Conservation (phyloP, 2,329 filamentous ascomycete species). For the Epichloe brachyelytri region DNA sequence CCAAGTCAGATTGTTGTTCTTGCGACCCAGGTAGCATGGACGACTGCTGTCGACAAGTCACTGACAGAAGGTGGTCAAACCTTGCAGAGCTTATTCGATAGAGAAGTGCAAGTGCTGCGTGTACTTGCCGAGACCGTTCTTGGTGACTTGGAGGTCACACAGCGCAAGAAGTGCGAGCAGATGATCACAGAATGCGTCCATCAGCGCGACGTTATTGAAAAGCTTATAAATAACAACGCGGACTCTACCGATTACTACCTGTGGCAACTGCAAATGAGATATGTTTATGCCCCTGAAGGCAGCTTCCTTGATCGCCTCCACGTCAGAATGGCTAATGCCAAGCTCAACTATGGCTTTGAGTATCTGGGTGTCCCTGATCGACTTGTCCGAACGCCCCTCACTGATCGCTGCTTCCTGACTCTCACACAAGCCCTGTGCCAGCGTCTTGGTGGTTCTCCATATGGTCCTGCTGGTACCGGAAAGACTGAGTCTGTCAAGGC, state of each 20-base stretch:
- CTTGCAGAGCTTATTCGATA: slow-evolving; percentile 60
- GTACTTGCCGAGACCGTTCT: slow-evolving; percentile 81
- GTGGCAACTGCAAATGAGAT: slow-evolving; percentile 96
- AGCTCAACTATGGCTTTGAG: slow-evolving; percentile 92
- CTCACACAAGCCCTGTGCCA: slow-evolving; percentile 93
- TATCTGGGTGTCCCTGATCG: slow-evolving; percentile 94
- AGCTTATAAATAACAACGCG: slow-evolving; percentile 65
- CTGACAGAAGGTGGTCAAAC: slow-evolving; percentile 58
- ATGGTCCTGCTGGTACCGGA: slow-evolving; percentile 92
- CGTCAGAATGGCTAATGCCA: slow-evolving; percentile 94
- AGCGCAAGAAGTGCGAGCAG: slow-evolving; percentile 94
- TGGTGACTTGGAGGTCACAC: slow-evolving; percentile 73
- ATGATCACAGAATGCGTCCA: slow-evolving; percentile 98
- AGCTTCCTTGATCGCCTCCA: slow-evolving; percentile 71
- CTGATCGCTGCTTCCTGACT: slow-evolving; percentile 95
- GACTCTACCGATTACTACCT: slow-evolving; percentile 67
- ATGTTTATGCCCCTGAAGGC: slow-evolving; percentile 73
- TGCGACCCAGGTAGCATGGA: slow-evolving; percentile 90
- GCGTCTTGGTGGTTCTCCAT: slow-evolving; percentile 88
- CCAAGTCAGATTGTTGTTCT: slow-evolving; percentile 94
- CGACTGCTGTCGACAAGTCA: slow-evolving; percentile 68
- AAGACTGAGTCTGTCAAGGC: slow-evolving; percentile 99
- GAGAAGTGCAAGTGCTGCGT: slow-evolving; percentile 73
- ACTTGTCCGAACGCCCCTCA: slow-evolving; percentile 90
- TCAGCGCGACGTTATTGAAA: slow-evolving; percentile 86